These are phyloP conservation scores for Graphilbum fragrans DNA, from an alignment of 2,329 filamentous ascomycete species.

Conservation along the genomic window DNA sequence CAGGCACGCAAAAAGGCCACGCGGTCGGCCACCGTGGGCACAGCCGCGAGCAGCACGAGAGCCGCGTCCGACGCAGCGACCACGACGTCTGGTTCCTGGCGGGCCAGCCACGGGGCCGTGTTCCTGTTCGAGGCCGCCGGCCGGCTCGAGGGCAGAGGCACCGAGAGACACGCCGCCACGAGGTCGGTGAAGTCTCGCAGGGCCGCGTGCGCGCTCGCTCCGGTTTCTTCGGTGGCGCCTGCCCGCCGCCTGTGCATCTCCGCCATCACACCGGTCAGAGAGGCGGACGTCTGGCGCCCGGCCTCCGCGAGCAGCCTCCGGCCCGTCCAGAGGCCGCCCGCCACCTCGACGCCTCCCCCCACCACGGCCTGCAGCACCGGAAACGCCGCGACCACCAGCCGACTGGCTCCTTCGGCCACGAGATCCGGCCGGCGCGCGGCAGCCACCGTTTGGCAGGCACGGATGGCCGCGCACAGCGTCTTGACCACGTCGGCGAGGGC, in stretches of 20 bases:
- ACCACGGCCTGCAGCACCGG: slow-evolving; percentile 30
- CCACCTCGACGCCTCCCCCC: slow-evolving; percentile 11
- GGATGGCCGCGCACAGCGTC: slow-evolving; percentile 21
- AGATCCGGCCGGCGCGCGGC: slow-evolving; percentile 50
- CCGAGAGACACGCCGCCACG: slow-evolving; percentile 2
- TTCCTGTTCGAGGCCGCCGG: slow-evolving; percentile 23
- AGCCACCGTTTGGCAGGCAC: slow-evolving; percentile 23
- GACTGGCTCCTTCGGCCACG: slow-evolving; percentile 47
- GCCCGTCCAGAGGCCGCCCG: slow-evolving; percentile 15
- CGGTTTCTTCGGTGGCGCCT: no score
- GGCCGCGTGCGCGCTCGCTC: background rate
- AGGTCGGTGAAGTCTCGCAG: background rate
- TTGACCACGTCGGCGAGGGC: background rate
- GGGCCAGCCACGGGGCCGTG: slow-evolving; percentile 28
- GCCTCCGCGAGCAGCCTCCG: slow-evolving; percentile 9
- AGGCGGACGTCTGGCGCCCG: background rate
- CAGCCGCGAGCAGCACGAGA: slow-evolving; percentile 30
- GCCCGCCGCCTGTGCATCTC: background rate
- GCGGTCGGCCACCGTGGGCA: slow-evolving; percentile 17
- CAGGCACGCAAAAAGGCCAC: slow-evolving; percentile 25
- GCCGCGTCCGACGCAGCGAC: slow-evolving; percentile 37
- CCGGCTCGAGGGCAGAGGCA: background rate
- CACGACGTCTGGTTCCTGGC: slow-evolving; percentile 37
- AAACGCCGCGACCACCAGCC: slow-evolving; percentile 40
- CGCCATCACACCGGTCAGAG: slow-evolving; percentile 1